Evolutionary conservation across 805 yeast genomes (phyloP).

Genomic region (Candida saitoana): DNA sequence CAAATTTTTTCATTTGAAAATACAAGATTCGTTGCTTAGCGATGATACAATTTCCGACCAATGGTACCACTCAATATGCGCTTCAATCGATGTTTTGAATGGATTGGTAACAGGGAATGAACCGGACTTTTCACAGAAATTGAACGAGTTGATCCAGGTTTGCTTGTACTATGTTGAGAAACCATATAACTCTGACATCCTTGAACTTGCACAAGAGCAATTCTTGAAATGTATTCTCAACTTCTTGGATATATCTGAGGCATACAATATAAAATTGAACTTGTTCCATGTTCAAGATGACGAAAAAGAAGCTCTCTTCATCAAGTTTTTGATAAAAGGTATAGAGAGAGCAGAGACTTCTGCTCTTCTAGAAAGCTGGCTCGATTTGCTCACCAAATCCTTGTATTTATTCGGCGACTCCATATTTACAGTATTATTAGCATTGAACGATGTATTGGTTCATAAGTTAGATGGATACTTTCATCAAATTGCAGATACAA

Average conservation of each 20-base stretch:
- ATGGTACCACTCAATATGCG: constrained; percentile 28
- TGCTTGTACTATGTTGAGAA: constrained; percentile 20
- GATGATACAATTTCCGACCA: constrained; percentile 14
- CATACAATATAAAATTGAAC: constrained; percentile 22
- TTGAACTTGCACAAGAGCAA: constrained; percentile 27
- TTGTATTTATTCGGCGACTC: constrained; percentile 48
- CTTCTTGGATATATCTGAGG: constrained; percentile 28
- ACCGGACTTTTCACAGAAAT: constrained; percentile 42
- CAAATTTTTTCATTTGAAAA: constrained; percentile 39
- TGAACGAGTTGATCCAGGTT: constrained; percentile 37
- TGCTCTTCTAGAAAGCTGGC: constrained; percentile 44
- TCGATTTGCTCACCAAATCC: constrained; percentile 47
- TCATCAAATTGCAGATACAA: constrained; percentile 16
- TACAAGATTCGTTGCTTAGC: constrained; percentile 16
- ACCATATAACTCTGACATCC: constrained; percentile 7
- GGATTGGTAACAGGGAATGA: constrained; percentile 57
- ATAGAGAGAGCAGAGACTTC: constrained; percentile 43
- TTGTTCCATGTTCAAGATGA: constrained; percentile 28
- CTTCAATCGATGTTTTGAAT: constrained; percentile 40
- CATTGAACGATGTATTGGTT: constrained; percentile 50
- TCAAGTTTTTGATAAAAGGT: constrained; percentile 49
- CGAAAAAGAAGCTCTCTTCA: constrained; percentile 25
- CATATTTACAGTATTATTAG: constrained; percentile 52
- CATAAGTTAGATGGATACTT: constrained; percentile 34
- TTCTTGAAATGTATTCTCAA: constrained; percentile 26